Base-by-base conservation (phyloP, 1,139 yeast genomes). In the Pichia sp. region DNA sequence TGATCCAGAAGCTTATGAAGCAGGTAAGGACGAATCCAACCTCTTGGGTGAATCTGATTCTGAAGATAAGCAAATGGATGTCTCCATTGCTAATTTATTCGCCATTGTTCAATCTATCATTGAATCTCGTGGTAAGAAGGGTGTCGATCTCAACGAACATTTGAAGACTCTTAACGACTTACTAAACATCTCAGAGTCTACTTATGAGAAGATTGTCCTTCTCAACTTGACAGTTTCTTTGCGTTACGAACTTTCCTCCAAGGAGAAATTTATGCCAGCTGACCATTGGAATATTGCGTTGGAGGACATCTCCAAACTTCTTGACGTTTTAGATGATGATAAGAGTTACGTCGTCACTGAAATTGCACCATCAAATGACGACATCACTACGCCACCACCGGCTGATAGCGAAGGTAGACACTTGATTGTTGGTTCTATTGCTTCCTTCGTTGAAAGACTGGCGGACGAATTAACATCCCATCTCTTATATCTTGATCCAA, bases 61-160 rank as follows among this genome's bases (percentile, higher is more conserved):
- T 19, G 33, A 40, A 13, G 53, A 62, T 17, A 42, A 66, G 15
- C 66, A 60, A 33, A 66, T 67, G 46, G 54, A 51, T 13, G 61
- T 58, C 29, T 30, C 41, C 8, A 19, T 30, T 32, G 38, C 33
- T 14, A 40, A 38, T 17, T 78, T 88, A 38, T 86, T 88, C 67
- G 68, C 78, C 42, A 76, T 84, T 29, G 70, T 91, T 57, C 75
- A 80, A 57, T 64, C 76, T 38, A 78, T 93, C 44, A 67, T 84
- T 46, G 98, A 91, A 60, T 72, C 88, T 34, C 81, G 98, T 64
- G 98, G 98, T 68, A 88, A 88, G 68, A 91, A 86, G 71, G 86
- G 85, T 60, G 82, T 87, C 47, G 96, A 91, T 60, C 77, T 80
- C 50, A 64, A 59, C 44, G 95, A 84, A 59, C 96, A 91, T 62